These are phyloP conservation scores for Auricularia cornea DNA, from an alignment of 768 basidiomycete species.

Conservation along the genomic window DNA sequence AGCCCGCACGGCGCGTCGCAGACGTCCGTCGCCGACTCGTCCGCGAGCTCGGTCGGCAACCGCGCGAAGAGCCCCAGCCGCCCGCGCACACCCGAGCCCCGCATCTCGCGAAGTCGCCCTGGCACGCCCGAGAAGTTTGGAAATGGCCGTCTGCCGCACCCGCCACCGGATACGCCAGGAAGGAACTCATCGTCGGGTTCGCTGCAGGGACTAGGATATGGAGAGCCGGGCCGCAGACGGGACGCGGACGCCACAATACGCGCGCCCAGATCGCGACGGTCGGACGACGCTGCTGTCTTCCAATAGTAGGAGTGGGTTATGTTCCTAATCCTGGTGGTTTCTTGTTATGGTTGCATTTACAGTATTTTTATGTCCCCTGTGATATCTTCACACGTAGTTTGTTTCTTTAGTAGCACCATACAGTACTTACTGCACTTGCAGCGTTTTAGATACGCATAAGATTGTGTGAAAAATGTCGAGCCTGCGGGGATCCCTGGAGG, in stretches of 20 bases:
- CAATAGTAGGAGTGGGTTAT: too few relatives aligned
- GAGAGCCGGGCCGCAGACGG: not conserved
- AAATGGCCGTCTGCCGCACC: not conserved
- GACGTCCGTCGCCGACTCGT: not conserved
- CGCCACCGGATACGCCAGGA: not conserved
- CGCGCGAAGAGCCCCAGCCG: not conserved
- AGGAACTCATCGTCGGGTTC: not conserved
- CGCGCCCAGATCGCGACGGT: not conserved
- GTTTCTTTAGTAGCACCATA: too few relatives aligned
- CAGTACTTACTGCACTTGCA: too few relatives aligned
- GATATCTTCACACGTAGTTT: too few relatives aligned
- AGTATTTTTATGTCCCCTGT: too few relatives aligned
- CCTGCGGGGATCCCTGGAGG: too few relatives aligned
- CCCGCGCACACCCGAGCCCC: not conserved
- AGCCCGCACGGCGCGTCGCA: not conserved
- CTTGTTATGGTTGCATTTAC: too few relatives aligned
- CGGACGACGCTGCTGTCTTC: not conserved
- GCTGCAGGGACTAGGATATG: not conserved
- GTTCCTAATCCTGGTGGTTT: too few relatives aligned
- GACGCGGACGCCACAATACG: not conserved
- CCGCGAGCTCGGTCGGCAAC: not conserved
- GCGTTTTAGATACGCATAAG: too few relatives aligned
- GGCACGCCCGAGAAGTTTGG: not conserved
- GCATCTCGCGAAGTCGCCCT: not conserved
- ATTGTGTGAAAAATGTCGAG: too few relatives aligned